A percentile compares a stretch with the other conserved stretches of the same genome.
Conservation (phyloP, 345 rosid species). For the Gossypium turneri region DNA sequence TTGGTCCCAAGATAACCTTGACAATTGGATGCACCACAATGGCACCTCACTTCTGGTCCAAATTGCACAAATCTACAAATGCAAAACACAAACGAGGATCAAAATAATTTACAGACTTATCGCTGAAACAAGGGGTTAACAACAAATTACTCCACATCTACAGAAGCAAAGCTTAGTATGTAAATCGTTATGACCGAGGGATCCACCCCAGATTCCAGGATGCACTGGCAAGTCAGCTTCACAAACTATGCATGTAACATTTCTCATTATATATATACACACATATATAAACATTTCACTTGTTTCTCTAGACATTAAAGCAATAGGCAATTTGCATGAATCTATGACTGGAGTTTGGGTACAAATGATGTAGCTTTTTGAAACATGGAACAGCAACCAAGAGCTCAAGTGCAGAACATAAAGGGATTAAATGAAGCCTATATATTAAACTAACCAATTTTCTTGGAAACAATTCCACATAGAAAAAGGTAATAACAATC, state of each 20-base stretch:
- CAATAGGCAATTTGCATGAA: neutral
- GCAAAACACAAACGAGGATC: constrained; percentile 1
- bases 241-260: too few species aligned
- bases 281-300: too few species aligned
- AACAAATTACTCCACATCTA: neutral
- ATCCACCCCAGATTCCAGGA: too few species aligned
- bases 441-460: neutral
- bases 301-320: too few species aligned
- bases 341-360: neutral
- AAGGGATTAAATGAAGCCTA: neutral
- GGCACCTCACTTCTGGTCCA: constrained; percentile 84
- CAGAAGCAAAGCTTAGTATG: neutral
- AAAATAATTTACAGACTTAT: neutral
- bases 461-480: neutral
- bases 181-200: neutral
- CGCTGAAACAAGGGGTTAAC: neutral
- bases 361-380: neutral
- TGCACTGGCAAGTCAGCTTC: too few species aligned
- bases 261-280: too few species aligned
- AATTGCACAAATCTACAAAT: constrained; percentile 76
- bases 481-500: neutral
- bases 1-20: constrained; percentile 79
- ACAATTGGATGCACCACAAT: constrained; percentile 74
- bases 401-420: neutral
- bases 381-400: neutral